Base-by-base conservation (phyloP, 108 stramenopile species). In the Skeletonema marinoi region DNA sequence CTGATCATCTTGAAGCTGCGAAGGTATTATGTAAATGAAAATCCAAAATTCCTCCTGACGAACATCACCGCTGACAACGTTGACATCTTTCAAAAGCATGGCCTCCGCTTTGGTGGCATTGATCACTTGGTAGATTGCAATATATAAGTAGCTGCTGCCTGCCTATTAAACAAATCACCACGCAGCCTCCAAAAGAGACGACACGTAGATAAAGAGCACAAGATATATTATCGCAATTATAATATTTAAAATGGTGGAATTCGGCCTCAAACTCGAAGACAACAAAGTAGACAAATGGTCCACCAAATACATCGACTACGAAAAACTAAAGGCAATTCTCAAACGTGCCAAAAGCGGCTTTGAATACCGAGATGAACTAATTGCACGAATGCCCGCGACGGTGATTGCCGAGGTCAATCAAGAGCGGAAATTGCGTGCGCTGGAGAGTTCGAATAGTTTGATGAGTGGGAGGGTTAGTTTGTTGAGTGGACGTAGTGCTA, bases 251-350 rank as follows among this genome's bases (percentile, higher is more conserved):
- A 93, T 93, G 92, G 92, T 93, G 4, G 92, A 93, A 76, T 95
- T 95, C 50, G 94, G 94, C 30, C 77, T 93, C 32, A 96, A 93
- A 80, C 81, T 96, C 31, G 89, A 93, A 71, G 95, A 96, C 88
- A 96, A 96, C 75, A 92, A 90, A 60, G 92, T 93, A 25, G 77
- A 85, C 31, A 87, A 92, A 77, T 96, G 95, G 95, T 68, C 78
- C 61, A 81, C 85, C 29, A 70, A 88, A 60, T 96, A 96, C 69
- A 78, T 96, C 41, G 85, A 90, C 73, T 96, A 96, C 73, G 85
- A 86, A 70, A 73, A 70, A 32, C 65, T 86, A 50, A 86, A 86
- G 68, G 19, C 25, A 1, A 42, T 78, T 6, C 70, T 86, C 3
- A 86, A 86, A 74, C 73, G 67, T 16, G 77, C 80, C 64, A 86